These are phyloP conservation scores for Vanrija humicola DNA, from an alignment of 1,284 basidiomycete genomes.

Conservation along the genomic window DNA sequence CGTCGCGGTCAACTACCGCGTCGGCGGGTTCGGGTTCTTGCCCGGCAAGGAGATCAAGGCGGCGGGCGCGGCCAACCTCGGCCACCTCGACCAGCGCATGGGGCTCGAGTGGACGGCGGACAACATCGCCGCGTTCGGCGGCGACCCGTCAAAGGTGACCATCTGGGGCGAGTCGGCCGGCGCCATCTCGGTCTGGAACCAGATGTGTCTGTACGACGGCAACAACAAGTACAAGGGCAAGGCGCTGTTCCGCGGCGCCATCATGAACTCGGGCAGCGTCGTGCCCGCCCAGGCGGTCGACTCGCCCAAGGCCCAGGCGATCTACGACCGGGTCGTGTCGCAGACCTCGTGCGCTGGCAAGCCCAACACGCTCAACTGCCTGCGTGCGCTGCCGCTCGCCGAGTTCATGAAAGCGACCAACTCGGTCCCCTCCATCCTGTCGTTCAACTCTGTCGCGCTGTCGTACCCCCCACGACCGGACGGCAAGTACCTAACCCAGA, in stretches of 20 bases:
- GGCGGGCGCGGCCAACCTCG: conserved; percentile 55
- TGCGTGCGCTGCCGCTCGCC: conserved; percentile 52
- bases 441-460: conserved; percentile 19
- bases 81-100: conserved; percentile 48
- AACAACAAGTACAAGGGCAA: conserved; percentile 41
- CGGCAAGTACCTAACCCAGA: conserved; percentile 54
- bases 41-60: conserved; percentile 54
- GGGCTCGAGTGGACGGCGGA: conserved; percentile 41
- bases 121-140: conserved; percentile 42
- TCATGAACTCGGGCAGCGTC: conserved; percentile 48
- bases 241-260: conserved; percentile 48
- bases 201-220: conserved; percentile 58
- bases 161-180: conserved; percentile 63
- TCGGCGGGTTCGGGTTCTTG: conserved; percentile 47
- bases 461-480: conserved; percentile 57
- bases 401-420: conserved; percentile 9
- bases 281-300: conserved; percentile 28
- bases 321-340: conserved; percentile 11
- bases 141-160: conserved; percentile 41
- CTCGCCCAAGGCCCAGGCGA: conserved; percentile 11
- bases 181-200: conserved; percentile 33
- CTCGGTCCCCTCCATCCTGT: conserved; percentile 11
- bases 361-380: conserved; percentile 54
- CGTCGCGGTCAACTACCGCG: conserved; percentile 59
- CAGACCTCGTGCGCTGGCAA: conserved; percentile 22